Evolutionary conservation across 768 basidiomycete species (phyloP), one percentile per base, ranked within the genome.

Genomic region (Naganishia kalamii): DNA sequence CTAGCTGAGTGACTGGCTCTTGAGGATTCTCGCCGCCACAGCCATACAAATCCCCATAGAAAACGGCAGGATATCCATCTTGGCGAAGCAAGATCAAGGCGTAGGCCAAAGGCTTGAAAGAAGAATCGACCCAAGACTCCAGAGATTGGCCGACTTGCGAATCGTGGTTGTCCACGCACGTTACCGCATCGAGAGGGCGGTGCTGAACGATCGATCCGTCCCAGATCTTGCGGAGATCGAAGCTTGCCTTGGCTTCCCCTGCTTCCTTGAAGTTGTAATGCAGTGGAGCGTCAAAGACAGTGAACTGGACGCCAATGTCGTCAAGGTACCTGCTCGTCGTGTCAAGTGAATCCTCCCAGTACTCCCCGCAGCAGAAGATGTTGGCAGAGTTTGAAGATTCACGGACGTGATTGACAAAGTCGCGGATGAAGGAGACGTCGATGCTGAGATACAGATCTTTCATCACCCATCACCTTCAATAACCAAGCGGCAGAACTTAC

Each of bases 241-340:
- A 94, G 19, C 81, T 79, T 37, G 82, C 81, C 32, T 86, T 83
- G 17, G 80, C 80, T 67, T 85, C 84, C 75, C 89, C 89, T 13
- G 92, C 92, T 65, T 82, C 81, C 72, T 87, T 82, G 72, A 93
- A 87, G 69, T 89, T 90, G 78, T 85, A 82, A 73, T 97, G 92
- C 23, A 97, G 81, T 21, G 90, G 90, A 7, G 90, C 89, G 74
- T 96, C 92, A 69, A 96, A 96, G 73, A 94, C 90, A 0, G 91
- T 83, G 12, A 88, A 85, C 87, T 94, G 76, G 35, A 65, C 62
- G 59, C 72, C 77, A 29, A 79, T 69, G 0, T 70, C 60, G 60
- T 79, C 57, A 2, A 68, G 29, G 46, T 68, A 68, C 15, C 21
- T 41, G 51, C 44, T 67, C 25, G 51, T 50, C n/a, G 43, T 29